phyloP scores from a whole-genome alignment of 2,329 filamentous ascomycete genomes.

The Calonectria pseudoreteaudii region DNA sequence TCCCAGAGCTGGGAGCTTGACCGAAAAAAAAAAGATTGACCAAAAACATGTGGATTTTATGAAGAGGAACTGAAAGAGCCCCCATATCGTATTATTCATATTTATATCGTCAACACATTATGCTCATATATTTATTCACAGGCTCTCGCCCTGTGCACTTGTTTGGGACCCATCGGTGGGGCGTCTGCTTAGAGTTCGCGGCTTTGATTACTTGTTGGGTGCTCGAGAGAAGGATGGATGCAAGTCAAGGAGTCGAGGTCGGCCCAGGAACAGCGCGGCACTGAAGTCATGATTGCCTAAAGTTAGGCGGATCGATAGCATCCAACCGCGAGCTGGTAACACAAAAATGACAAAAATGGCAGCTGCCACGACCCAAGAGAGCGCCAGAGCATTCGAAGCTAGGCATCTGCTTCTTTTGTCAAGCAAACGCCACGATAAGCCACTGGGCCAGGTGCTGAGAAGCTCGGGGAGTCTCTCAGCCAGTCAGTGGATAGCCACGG shows the following conservation, averaged over 20 bases:
- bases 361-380: background rate
- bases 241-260: background rate
- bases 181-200: background rate
- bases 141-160: background rate
- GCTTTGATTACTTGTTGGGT: conserved; percentile 2
- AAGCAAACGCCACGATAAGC: conserved; percentile 22
- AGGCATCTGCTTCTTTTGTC: background rate
- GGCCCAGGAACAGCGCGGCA: background rate
- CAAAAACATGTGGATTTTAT: background rate
- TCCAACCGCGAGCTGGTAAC: background rate
- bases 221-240: background rate
- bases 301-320: background rate
- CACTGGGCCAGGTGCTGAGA: conserved; percentile 9
- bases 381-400: background rate
- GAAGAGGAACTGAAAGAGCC: background rate
- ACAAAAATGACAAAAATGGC: background rate
- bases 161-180: background rate
- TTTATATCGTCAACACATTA: background rate
- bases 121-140: background rate
- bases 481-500: conserved; percentile 12
- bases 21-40: background rate
- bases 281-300: background rate
- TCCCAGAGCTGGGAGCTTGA: background rate
- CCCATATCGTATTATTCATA: background rate
- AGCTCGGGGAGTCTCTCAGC: conserved; percentile 15